phyloP scores from a whole-genome alignment of 345 rosid genomes.

The Acer yangbiense region DNA sequence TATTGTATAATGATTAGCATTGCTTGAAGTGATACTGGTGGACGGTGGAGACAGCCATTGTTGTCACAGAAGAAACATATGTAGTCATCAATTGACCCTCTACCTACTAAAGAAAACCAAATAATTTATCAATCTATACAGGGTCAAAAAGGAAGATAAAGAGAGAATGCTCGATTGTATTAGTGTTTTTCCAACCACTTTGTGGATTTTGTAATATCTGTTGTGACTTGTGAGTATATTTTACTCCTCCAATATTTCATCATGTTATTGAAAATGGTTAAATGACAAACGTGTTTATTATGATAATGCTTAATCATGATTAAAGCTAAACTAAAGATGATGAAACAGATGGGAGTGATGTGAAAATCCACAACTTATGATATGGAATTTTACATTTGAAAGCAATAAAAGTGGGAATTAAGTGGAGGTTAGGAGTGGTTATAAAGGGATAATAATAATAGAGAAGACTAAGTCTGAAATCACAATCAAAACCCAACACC shows the following conservation, averaged over 20 bases:
- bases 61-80: not conserved
- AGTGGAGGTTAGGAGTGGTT: not conserved
- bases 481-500: constrained; percentile 21
- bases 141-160: not conserved
- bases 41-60: not conserved
- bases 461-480: not conserved
- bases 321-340: not conserved
- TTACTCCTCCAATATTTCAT: not conserved
- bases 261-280: not conserved
- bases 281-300: not conserved
- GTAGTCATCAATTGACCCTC: not conserved
- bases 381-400: not conserved
- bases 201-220: too few relatives aligned
- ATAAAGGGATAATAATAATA: not conserved
- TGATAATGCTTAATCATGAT: not conserved
- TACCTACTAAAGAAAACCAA: not conserved
- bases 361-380: not conserved
- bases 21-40: not conserved
- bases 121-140: not conserved
- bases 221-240: not conserved
- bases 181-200: not conserved
- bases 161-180: not conserved
- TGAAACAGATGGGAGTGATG: not conserved
- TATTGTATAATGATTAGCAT: not conserved
- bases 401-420: not conserved